Conservation (phyloP, 495 filamentous ascomycete genomes). For the Emericellopsis terricola region DNA sequence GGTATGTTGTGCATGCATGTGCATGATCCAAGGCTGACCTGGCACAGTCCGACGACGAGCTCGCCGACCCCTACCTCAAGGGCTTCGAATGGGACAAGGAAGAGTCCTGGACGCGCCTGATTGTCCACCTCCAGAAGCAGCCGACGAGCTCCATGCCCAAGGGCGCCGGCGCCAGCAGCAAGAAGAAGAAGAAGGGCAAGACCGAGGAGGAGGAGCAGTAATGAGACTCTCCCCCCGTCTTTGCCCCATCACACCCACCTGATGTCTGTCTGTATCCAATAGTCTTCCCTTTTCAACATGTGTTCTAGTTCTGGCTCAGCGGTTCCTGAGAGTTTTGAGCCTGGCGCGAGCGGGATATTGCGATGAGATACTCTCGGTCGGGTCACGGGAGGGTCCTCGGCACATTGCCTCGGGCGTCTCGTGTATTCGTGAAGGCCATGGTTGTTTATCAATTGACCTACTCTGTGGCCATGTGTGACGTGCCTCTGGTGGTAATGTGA, state of each 20-base stretch:
- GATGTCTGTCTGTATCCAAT: constrained; percentile 6
- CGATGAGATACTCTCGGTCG: constrained; percentile 8
- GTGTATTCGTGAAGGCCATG: no score
- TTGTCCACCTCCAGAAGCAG: constrained; percentile 69
- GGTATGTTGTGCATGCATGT: constrained; percentile 25
- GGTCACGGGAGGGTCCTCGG: no score
- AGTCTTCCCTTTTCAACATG: constrained; percentile 3
- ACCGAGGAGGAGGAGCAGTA: constrained; percentile 27
- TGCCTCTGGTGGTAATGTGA: no score
- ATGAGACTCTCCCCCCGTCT: no score
- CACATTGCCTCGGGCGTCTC: no score
- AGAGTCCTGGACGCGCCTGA: constrained; percentile 51
- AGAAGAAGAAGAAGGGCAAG: constrained; percentile 50
- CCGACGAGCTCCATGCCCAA: constrained; percentile 21
- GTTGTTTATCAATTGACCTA: no score
- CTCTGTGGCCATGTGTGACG: no score
- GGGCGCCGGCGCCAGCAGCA: constrained; percentile 32
- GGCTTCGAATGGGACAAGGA: constrained; percentile 94
- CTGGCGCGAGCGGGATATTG: constrained; percentile 6
- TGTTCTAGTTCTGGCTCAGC: constrained; percentile 2
- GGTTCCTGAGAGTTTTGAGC: neutral
- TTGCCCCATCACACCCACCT: no score
- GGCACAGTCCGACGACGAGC: constrained; percentile 70
- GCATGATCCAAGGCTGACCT: neutral
- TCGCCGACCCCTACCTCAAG: constrained; percentile 63